Evolutionary conservation across 257 asterid species (phyloP).

Genomic region (Penstemon barbatus): DNA sequence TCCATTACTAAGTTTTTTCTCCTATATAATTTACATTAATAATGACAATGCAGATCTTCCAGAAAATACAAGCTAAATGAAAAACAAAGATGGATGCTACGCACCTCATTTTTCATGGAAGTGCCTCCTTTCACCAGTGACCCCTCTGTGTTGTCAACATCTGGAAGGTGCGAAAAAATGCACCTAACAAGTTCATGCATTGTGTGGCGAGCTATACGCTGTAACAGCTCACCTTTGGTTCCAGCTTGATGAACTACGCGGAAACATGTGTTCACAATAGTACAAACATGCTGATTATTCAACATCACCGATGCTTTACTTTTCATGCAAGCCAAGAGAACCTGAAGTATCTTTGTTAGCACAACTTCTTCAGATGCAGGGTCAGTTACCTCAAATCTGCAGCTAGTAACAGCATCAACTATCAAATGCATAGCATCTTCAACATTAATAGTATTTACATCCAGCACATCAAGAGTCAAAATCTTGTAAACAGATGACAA

Average conservation of each 20-base stretch:
- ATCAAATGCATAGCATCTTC: slow-evolving; percentile 89
- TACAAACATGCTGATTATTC: slow-evolving; percentile 94
- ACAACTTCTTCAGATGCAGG: slow-evolving; percentile 98
- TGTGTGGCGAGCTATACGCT: slow-evolving; percentile 90
- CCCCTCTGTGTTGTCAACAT: slow-evolving; percentile 63
- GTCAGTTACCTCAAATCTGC: slow-evolving; percentile 95
- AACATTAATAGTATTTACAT: slow-evolving; percentile 59
- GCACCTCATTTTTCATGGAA: slow-evolving; percentile 64
- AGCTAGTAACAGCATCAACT: slow-evolving; percentile 96
- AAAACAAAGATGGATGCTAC: slow-evolving; percentile 3
- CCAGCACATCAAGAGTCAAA: slow-evolving; percentile 82
- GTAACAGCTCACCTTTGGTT: slow-evolving; percentile 83
- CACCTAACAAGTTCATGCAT: slow-evolving; percentile 94
- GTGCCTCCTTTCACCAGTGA: slow-evolving; percentile 43
- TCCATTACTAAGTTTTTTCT: slow-evolving; percentile 14
- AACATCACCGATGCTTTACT: slow-evolving; percentile 81
- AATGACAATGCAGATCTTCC: slow-evolving; percentile 20
- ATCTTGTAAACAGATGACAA: slow-evolving; percentile 89
- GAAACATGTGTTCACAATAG: slow-evolving; percentile 83
- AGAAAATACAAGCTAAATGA: slow-evolving; percentile 20
- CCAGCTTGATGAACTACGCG: slow-evolving; percentile 95
- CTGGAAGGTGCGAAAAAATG: slow-evolving; percentile 87
- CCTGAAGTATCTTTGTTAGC: slow-evolving; percentile 91
- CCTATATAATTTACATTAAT: slow-evolving; percentile 11
- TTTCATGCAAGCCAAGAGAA: slow-evolving; percentile 92